Evolutionary conservation across 208 protist species (phyloP).

Genomic region (Porcisia hertigi): DNA sequence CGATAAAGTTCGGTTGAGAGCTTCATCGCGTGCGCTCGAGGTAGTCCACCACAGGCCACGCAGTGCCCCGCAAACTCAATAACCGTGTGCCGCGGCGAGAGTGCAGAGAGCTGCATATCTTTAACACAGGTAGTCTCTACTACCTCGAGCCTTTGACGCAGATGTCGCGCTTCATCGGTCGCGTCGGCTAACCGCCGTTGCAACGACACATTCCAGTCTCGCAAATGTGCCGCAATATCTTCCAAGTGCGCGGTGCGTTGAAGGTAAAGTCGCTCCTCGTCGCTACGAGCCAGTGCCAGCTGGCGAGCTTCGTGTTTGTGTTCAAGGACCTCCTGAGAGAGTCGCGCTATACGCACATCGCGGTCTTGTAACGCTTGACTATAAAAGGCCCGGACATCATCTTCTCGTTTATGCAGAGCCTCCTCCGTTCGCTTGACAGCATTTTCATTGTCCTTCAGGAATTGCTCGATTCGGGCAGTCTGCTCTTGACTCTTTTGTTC

Average conservation of each 20-base stretch:
- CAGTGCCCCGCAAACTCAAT: background rate
- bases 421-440: slow-evolving; percentile 32
- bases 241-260: slow-evolving; percentile 22
- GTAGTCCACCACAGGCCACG: slow-evolving; percentile 5
- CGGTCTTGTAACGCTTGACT: slow-evolving; percentile 45
- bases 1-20: slow-evolving; percentile 10
- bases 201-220: slow-evolving; percentile 21
- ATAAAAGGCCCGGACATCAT: slow-evolving; percentile 44
- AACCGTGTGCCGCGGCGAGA: background rate
- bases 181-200: slow-evolving; percentile 21
- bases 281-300: slow-evolving; percentile 1
- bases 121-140: background rate
- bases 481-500: slow-evolving; percentile 27
- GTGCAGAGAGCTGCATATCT: background rate
- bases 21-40: slow-evolving; percentile 6
- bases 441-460: slow-evolving; percentile 29
- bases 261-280: slow-evolving; percentile 11
- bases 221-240: slow-evolving; percentile 16
- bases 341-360: slow-evolving; percentile 59
- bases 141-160: slow-evolving; percentile 14
- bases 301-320: slow-evolving; percentile 26
- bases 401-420: slow-evolving; percentile 34
- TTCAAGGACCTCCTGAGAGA: slow-evolving; percentile 44
- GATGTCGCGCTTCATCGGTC: background rate
- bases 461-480: slow-evolving; percentile 18